Evolutionary conservation across 768 basidiomycete species (phyloP).

Genomic region (Epithele typhae): DNA sequence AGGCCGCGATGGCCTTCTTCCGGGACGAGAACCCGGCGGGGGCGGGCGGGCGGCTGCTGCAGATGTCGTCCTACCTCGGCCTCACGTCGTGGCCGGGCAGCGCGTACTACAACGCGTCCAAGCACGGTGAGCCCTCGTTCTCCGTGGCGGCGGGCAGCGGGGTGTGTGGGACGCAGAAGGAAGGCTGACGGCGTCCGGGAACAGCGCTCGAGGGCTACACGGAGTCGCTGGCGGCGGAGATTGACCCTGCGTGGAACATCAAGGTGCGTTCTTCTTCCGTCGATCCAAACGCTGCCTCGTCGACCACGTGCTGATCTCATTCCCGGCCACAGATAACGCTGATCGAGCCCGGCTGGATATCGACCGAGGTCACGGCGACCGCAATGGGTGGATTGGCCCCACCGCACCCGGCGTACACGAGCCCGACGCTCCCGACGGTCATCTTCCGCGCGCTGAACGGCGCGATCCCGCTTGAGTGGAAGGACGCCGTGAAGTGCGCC

Average conservation of each 20-base stretch:
- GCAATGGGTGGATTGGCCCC: not conserved
- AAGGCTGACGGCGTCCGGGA: not conserved
- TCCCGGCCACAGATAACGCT: constrained; percentile 19
- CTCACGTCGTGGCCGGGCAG: constrained; percentile 7
- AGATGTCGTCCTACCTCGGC: constrained; percentile 27
- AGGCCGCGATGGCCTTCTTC: constrained; percentile 30
- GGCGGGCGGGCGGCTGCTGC: constrained; percentile 32
- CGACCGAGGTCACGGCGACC: not conserved
- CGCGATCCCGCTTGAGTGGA: no score
- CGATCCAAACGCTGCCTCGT: no score
- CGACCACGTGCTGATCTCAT: no score
- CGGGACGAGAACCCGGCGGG: constrained; percentile 32
- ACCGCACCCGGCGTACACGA: constrained; percentile 15
- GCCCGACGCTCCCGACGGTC: constrained; percentile 2
- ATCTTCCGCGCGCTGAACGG: no score
- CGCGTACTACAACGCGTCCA: constrained; percentile 12
- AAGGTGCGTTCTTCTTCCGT: constrained; percentile 21
- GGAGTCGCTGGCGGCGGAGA: constrained; percentile 23
- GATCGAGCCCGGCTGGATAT: constrained; percentile 14
- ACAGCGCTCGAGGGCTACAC: constrained; percentile 29
- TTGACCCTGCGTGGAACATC: constrained; percentile 34
- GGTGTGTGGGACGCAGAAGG: not conserved
- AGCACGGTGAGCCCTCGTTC: constrained; percentile 3
- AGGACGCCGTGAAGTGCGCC: not conserved
- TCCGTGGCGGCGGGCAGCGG: not conserved